Base-by-base conservation (phyloP, 495 filamentous ascomycete genomes). In the Staphylotrichum tortipilum region DNA sequence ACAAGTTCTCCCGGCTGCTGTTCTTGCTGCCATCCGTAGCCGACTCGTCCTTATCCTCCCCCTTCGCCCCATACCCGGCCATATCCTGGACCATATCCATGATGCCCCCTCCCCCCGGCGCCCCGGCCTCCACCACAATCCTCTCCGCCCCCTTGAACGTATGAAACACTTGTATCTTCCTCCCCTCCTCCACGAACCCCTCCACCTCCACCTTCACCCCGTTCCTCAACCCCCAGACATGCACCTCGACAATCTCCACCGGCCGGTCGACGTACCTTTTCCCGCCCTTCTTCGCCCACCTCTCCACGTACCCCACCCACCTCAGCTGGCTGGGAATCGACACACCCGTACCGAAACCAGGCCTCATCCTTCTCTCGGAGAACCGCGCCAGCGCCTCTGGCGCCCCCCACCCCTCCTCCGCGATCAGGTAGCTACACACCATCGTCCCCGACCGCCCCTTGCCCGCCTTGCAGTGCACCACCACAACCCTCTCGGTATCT, bases 401-500 rank as follows among this genome's bases (percentile, higher is more conserved):
- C 11, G 80, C 69, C 31, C 74, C 82, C 90, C 90, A 96, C 17
- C 86, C 88, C 55, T 89, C 84, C 61, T 98, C 85, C 17, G 84
- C 81, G 52, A 98, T 94, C 40, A 98, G 70, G 62, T 95, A 97
- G 47, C 81, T 82, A 59, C 86, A 90, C 18, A 83, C 81, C 59
- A 89, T 78, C 1, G 87, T 95, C n/a, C 92, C 92, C 49, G 86
- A 92, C 38, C 92, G 75, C 1, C 92, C 92, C 66, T 98, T 98
- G 3, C 92, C 92, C 2, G 92, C 92, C 66, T 96, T 98, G 70
- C 92, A 97, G 64, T 97, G 92, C 10, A 98, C 88, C 6, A 98
- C 91, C 1, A 83, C 83, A 1, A 95, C 85, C 19, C 88, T 73
- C 62, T 64, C 43, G 44, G 61, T 48, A 18, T 48, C 21, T 24